Evolutionary conservation across 805 yeast species (phyloP), one percentile per base, ranked within the genome.

Genomic region (Kregervanrija fluxuum): DNA sequence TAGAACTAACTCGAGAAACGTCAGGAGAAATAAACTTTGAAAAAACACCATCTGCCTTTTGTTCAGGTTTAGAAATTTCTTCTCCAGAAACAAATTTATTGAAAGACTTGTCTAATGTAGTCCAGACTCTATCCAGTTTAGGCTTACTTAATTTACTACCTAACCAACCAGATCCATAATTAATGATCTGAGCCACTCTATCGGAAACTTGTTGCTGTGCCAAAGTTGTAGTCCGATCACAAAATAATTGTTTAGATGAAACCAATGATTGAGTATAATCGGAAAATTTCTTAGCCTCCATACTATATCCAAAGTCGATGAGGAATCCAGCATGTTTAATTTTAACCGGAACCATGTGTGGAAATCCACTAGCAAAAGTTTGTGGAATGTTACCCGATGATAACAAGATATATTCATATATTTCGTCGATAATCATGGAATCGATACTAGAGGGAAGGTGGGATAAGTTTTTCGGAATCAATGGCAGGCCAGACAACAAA

Each of bases 51-150:
- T 68, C 72, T 1, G 71, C 70, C 5, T 62, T 54, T 11, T 61
- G 58, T 38, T 66, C 67, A 5, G 64, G 53, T 6, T 65, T 62
- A 0, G 66, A 54, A 28, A 70, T 68, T 33, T 85, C 95, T 40
- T 91, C 97, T 1, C 96, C 97, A 35, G 95, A 82, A 46, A 91
- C 89, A 61, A 82, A 80, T 59, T 80, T 81, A 58, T 77, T 81
- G 56, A 84, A 79, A 5, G 85, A 77, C 59, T 87, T 87, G 60
- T 87, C 95, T 38, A 87, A 63, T 37, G 84, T 90, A 10, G 93
- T 91, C 95, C 95, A 87, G 43, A 88, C 82, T 57, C 79, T 83
- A 53, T 89, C 95, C 15, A 60, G 37, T 16, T 58, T 57, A 1
- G 65, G 60, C 35, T 59, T 57, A 11, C 60, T 57, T 13, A 62